phyloP scores from a whole-genome alignment of 805 yeast genomes.

The Metschnikowia aberdeeniae region DNA sequence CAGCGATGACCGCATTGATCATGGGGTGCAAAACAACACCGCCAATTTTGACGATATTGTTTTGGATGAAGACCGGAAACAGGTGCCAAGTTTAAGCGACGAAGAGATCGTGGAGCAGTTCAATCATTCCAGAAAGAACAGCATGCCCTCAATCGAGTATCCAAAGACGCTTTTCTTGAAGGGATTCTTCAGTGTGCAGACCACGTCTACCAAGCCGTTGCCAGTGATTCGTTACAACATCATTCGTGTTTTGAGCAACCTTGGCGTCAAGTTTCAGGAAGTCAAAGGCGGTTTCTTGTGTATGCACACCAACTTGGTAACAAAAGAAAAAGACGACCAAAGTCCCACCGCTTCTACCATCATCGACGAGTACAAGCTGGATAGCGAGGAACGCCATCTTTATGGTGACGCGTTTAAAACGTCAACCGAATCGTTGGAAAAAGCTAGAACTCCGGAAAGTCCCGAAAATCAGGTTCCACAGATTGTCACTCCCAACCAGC shows the following conservation, averaged over 20 bases:
- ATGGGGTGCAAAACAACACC: slow-evolving; percentile 23
- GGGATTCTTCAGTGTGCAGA: slow-evolving; percentile 92
- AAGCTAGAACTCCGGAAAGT: slow-evolving; percentile 26
- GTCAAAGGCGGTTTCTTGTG: slow-evolving; percentile 94
- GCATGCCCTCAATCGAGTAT: slow-evolving; percentile 92
- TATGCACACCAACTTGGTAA: slow-evolving; percentile 44
- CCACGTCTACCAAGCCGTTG: slow-evolving; percentile 88
- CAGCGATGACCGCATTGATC: slow-evolving; percentile 38
- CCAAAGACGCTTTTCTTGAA: slow-evolving; percentile 87
- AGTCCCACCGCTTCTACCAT: slow-evolving; percentile 17
- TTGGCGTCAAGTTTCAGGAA: slow-evolving; percentile 80
- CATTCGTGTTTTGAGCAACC: slow-evolving; percentile 65
- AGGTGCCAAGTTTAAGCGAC: slow-evolving; percentile 36
- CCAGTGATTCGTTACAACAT: slow-evolving; percentile 85
- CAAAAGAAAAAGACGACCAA: slow-evolving; percentile 18
- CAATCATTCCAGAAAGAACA: slow-evolving; percentile 59
- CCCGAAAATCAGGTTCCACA: slow-evolving; percentile 8
- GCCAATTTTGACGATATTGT: slow-evolving; percentile 54
- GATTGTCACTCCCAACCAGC: slow-evolving; percentile 14
- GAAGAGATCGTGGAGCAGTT: slow-evolving; percentile 40
- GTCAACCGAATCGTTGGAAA: slow-evolving; percentile 27
- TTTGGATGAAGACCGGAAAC: slow-evolving; percentile 35
- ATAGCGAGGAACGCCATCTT: slow-evolving; percentile 29
- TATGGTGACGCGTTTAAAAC: slow-evolving; percentile 41
- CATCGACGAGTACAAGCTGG: slow-evolving; percentile 18